Evolutionary conservation across 1,284 basidiomycete genomes (phyloP), one percentile per base, ranked within the genome.

Genomic region (Rhodotorula sp.): DNA sequence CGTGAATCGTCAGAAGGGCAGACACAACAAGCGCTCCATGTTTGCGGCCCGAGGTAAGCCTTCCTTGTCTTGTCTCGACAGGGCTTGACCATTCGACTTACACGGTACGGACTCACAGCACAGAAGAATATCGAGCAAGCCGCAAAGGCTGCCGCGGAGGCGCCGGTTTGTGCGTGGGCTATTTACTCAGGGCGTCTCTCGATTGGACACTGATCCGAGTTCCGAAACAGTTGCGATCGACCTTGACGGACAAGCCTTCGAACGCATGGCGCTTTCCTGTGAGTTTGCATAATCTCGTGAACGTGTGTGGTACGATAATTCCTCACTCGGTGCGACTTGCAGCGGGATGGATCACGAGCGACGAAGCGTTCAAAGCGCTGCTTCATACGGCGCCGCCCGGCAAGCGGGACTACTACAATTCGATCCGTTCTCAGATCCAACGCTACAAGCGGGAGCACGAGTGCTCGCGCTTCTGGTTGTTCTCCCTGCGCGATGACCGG

Each of bases 21-120:
- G 75, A 55, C 75, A 76, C 60, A 75, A 75, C 68, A 73, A 74
- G 55, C 66, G 70, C 18, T 70, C 70, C 53, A 74, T 70, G 71
- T 70, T 70, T 45, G 72, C 68, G 18, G 55, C 64, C 26, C 70
- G 67, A 44, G 73, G 63, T 73, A 60, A 12, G 71, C 61, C 6
- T 10, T 49, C 24, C 14, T n/a, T 15, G 14, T 18, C 3, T 26
- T 18, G 17, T 18, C 2, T 15, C 26, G 0, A 18, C 1, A 42
- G 10, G 37, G 37, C 37, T 29, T 6, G 18, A 15, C n/a, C 8
- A 17, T 4, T 6, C 51, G 10, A 8, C 7, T 26, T 26, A 10
- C 26, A 2, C 1, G 6, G 5, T 29, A 29, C 14, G 3, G 7
- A 20, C 15, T 6, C 18, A 15, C 61, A 70, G 73, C 73, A 12